These are phyloP conservation scores for Dipteronia dyeriana DNA, from an alignment of 345 rosid species.

Conservation along the genomic window DNA sequence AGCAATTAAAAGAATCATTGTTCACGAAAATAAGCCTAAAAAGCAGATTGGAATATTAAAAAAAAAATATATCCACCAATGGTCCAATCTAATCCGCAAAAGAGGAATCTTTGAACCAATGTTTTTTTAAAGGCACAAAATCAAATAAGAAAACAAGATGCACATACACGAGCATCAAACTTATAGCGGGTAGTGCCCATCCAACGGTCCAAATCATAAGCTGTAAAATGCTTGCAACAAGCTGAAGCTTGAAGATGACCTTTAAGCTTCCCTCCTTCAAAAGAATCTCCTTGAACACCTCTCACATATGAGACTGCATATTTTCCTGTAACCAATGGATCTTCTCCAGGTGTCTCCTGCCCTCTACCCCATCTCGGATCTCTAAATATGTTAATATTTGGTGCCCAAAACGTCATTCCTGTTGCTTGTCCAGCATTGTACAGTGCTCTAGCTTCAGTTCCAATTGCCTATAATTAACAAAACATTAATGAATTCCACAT, in stretches of 20 bases:
- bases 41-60: background rate
- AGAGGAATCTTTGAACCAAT: conserved; percentile 17
- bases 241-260: conserved; percentile 69
- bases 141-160: background rate
- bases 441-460: conserved; percentile 68
- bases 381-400: conserved; percentile 78
- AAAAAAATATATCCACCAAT: conserved; percentile 1
- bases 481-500: too few species aligned
- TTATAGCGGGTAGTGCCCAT: conserved; percentile 65
- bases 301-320: conserved; percentile 73
- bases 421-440: conserved; percentile 66
- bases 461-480: conserved; percentile 40
- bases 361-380: conserved; percentile 97
- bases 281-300: conserved; percentile 72
- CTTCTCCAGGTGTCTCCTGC: conserved; percentile 93
- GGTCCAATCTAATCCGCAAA: background rate
- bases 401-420: conserved; percentile 85
- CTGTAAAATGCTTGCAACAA: conserved; percentile 89
- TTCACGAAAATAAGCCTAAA: background rate
- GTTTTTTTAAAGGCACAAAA: conserved; percentile 3
- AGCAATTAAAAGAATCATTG: background rate
- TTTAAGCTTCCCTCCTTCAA: conserved; percentile 40
- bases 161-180: conserved; percentile 72
- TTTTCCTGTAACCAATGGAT: conserved; percentile 59
- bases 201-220: conserved; percentile 92